These are phyloP conservation scores for Rhipidocladum racemiflorum DNA, from an alignment of 176 grass and related monocot species.

Conservation along the genomic window DNA sequence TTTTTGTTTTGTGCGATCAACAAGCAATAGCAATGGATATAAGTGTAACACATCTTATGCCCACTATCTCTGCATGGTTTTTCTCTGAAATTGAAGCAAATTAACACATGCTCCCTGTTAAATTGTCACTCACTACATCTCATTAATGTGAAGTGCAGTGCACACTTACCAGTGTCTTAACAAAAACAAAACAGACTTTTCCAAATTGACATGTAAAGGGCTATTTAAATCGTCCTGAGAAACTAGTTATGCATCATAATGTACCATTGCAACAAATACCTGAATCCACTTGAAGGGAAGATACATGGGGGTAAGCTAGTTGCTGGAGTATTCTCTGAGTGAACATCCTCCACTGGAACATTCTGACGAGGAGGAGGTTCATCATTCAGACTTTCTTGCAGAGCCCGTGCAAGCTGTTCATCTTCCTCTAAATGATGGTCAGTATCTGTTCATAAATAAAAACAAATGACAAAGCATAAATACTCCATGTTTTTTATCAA, in stretches of 20 bases:
- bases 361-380: conserved; percentile 47
- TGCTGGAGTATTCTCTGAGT: conserved; percentile 21
- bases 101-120: not conserved
- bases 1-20: not conserved
- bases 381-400: conserved; percentile 80
- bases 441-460: conserved; percentile 38
- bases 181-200: conserved; percentile 4
- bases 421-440: conserved; percentile 73
- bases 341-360: conserved; percentile 38
- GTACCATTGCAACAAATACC: conserved; percentile 40
- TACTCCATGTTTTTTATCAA: conserved; percentile 4
- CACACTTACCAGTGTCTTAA: conserved; percentile 13
- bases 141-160: conserved; percentile 11
- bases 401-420: conserved; percentile 82
- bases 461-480: conserved; percentile 32
- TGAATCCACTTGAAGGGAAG: conserved; percentile 48
- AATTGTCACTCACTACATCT: not conserved
- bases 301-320: conserved; percentile 19
- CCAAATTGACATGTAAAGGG: not conserved
- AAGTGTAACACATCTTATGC: conserved; percentile 6
- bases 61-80: conserved; percentile 13
- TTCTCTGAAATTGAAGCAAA: not conserved
- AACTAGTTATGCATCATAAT: conserved; percentile 19
- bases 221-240: not conserved
- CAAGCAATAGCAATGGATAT: not conserved